Evolutionary conservation across 1,139 yeast species (phyloP).

Genomic region (Blastobotrys elegans): DNA sequence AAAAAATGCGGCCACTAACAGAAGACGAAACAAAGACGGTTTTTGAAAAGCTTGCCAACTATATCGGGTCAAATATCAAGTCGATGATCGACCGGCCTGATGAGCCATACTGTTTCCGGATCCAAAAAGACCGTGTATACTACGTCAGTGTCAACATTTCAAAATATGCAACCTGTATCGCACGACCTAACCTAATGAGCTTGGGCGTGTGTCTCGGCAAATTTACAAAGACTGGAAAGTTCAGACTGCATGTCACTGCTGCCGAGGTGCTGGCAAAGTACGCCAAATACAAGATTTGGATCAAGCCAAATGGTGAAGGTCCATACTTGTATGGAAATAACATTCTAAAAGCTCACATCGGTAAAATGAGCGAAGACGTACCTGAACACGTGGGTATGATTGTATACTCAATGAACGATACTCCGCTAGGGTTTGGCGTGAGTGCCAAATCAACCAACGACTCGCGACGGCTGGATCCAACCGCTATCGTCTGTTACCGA

Average conservation of each 20-base stretch:
- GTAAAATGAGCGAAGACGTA: constrained; percentile 94
- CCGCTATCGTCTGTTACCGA: constrained; percentile 90
- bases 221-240: constrained; percentile 96
- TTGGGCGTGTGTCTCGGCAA: constrained; percentile 92
- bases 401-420: constrained; percentile 85
- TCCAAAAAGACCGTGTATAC: constrained; percentile 94
- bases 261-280: constrained; percentile 75
- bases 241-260: constrained; percentile 91
- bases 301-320: constrained; percentile 97
- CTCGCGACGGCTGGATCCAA: constrained; percentile 83
- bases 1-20: constrained; percentile 82
- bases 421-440: constrained; percentile 94
- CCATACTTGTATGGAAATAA: constrained; percentile 96
- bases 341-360: constrained; percentile 92
- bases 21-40: constrained; percentile 96
- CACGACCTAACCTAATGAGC: constrained; percentile 86
- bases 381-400: constrained; percentile 98
- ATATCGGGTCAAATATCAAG: constrained; percentile 91
- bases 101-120: constrained; percentile 89
- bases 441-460: constrained; percentile 91
- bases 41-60: constrained; percentile 92
- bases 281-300: constrained; percentile 94
- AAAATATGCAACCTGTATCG: constrained; percentile 81
- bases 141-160: constrained; percentile 83
- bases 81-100: constrained; percentile 82